Base-by-base conservation (phyloP, 163 green algal species). In the Chlamydomonas reinhardtii region DNA sequence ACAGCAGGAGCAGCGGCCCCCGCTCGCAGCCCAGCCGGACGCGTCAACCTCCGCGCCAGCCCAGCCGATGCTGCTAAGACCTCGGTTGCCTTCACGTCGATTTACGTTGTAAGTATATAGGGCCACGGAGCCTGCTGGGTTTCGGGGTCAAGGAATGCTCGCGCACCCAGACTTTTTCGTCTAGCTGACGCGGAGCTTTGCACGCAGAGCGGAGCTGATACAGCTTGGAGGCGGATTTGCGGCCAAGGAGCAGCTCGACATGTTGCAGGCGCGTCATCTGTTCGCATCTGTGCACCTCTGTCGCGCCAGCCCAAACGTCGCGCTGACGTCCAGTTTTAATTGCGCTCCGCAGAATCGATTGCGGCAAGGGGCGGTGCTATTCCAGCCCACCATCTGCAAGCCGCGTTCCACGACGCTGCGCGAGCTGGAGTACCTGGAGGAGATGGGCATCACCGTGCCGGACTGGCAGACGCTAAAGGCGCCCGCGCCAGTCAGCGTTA, bases 381-480 rank as follows among this genome's bases (percentile, higher is more conserved):
- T 87, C 34, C 82, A 82, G 61, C 82, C 82, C 0, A 54, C 61
- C 24, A 87, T 87, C 59, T 87, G 82, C 82, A 82, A 64, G 16
- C 82, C 56, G 19, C 69, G 80, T 4, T 73, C 54, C 0, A 31
- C 24, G 4, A 79, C 80, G 11, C n/a, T 35, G 34, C 70, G 56
- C 0, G 80, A 86, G 34, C 32, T 86, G 17, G 54, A 87, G 22
- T 87, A 69, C 61, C 22, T 81, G 4, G 32, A 73, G 20, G 72
- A 82, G 11, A 20, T 82, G 31, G 82, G 72, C 25, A 56, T 87
- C 20, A 29, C 19, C 48, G 82, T 87, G 19, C 31, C 61, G 0
- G 82, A 87, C 72, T 87, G 72, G 71, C 34, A 65, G 16, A 66
- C 80, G 9, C 70, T 69, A 12, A 87, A 73, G 61, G 48, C 48